A percentile compares a stretch with the other conserved stretches of the same genome.
Evolutionary conservation across 169 alveolate species (phyloP).

Genomic region (Cryptosporidium sp.): DNA sequence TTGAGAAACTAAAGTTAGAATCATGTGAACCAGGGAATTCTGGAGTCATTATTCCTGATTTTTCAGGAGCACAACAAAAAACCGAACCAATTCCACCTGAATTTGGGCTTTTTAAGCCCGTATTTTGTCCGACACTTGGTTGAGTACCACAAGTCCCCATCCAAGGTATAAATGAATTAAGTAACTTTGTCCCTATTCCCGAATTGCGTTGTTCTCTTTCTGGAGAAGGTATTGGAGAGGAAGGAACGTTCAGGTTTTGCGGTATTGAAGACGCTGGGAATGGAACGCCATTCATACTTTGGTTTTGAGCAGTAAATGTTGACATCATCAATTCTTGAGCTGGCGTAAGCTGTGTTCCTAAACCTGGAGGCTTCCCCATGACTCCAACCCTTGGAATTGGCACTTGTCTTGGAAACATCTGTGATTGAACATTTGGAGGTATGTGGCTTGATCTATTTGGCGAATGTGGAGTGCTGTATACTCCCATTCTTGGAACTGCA

Average conservation of each 20-base stretch:
- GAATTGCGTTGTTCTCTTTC: constrained; percentile 28
- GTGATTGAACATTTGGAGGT: constrained; percentile 5
- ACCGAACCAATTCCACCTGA: constrained; percentile 17
- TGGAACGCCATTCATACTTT: constrained; percentile 1
- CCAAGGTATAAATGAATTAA: constrained; percentile 72
- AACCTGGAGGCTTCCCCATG: background rate
- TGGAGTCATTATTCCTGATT: constrained; percentile 48
- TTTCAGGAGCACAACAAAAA: constrained; percentile 42
- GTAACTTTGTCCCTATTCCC: constrained; percentile 35
- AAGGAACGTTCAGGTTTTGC: background rate
- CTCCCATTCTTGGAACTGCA: constrained; percentile 41
- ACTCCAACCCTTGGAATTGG: constrained; percentile 21
- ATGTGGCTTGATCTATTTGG: constrained; percentile 55
- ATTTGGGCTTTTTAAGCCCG: background rate
- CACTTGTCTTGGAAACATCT: constrained; percentile 43
- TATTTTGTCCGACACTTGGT: constrained; percentile 21
- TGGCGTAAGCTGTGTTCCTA: constrained; percentile 30
- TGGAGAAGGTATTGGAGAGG: constrained; percentile 33
- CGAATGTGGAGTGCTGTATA: constrained; percentile 54
- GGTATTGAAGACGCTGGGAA: constrained; percentile 8
- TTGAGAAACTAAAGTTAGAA: constrained; percentile 61
- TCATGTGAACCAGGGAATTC: constrained; percentile 72
- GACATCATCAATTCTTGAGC: constrained; percentile 53
- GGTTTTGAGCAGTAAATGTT: constrained; percentile 47
- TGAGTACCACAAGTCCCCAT: constrained; percentile 50